Percentiles rank a stretch among this genome's conserved stretches.
These are phyloP conservation scores for Jasminum sambac DNA, from an alignment of 257 asterid genomes.

Conservation along the genomic window DNA sequence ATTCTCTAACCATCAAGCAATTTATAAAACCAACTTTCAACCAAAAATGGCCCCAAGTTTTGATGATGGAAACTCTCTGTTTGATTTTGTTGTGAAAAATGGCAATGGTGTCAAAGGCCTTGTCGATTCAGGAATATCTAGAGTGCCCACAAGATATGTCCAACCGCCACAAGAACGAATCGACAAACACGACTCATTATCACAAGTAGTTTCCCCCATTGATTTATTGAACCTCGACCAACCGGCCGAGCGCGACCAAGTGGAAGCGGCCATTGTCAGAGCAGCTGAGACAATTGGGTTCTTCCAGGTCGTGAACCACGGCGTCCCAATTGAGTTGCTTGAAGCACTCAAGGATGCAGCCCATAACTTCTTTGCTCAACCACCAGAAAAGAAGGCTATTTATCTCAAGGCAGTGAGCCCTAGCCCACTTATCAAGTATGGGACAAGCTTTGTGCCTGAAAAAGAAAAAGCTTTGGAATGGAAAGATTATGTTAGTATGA, in stretches of 20 bases:
- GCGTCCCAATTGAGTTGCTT: conserved; percentile 31
- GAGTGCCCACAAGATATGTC: conserved; percentile 28
- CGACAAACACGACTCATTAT: conserved; percentile 1
- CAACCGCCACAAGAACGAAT: conserved; percentile 36
- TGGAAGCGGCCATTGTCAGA: conserved; percentile 28
- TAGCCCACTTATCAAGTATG: conserved; percentile 37
- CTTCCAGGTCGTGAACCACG: conserved; percentile 43
- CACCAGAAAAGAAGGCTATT: conserved; percentile 30
- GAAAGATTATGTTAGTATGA: conserved; percentile 43
- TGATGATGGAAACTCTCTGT: conserved; percentile 22
- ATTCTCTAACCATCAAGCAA: background rate
- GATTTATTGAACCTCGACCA: conserved; percentile 36
- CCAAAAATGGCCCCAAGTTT: conserved; percentile 29
- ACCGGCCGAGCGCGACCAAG: conserved; percentile 31
- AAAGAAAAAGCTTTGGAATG: conserved; percentile 45
- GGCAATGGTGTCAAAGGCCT: conserved; percentile 43
- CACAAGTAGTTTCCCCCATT: conserved; percentile 21
- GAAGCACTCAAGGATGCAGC: conserved; percentile 31
- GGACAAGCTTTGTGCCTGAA: conserved; percentile 39
- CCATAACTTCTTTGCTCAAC: conserved; percentile 26
- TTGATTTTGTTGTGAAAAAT: conserved; percentile 32
- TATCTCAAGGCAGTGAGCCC: conserved; percentile 36
- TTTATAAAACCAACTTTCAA: background rate
- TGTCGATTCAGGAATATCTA: conserved; percentile 32
- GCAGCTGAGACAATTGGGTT: conserved; percentile 42